Evolutionary conservation across 2,329 filamentous ascomycete genomes (phyloP).

Genomic region (Ascochyta koolunga): DNA sequence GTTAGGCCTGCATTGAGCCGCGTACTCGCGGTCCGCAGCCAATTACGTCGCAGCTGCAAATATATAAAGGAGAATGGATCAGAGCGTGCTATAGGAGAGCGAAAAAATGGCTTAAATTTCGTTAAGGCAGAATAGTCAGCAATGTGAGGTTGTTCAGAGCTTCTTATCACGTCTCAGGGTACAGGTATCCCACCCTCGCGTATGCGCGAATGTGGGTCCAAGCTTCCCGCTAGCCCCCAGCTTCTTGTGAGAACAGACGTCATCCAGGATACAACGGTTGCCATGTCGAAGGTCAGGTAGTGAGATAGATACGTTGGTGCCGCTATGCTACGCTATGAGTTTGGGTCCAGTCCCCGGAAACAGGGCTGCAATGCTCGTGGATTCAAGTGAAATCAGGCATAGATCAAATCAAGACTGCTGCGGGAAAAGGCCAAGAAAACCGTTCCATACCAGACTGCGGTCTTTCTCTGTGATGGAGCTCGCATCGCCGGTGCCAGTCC

Average conservation of each 20-base stretch:
- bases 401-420: constrained; percentile 22
- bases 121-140: constrained; percentile 12
- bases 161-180: constrained; percentile 15
- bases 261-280: constrained; percentile 6
- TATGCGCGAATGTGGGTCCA: constrained; percentile 17
- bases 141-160: constrained; percentile 18
- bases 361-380: neutral
- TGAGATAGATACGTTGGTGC: neutral
- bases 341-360: neutral
- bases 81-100: neutral
- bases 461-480: constrained; percentile 49
- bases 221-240: constrained; percentile 20
- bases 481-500: constrained; percentile 76
- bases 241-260: constrained; percentile 12
- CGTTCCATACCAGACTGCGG: constrained; percentile 66
- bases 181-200: constrained; percentile 2
- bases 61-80: neutral
- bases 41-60: constrained; percentile 21
- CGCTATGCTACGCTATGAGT: constrained; percentile 17
- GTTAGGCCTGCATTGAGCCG: constrained; percentile 46
- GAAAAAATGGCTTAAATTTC: neutral
- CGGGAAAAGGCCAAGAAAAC: constrained; percentile 59
- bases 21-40: constrained; percentile 35
- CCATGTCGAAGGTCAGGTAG: neutral
- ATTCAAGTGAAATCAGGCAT: neutral